Evolutionary conservation across 768 basidiomycete genomes (phyloP).

Genomic region (Collybia mongolica): DNA sequence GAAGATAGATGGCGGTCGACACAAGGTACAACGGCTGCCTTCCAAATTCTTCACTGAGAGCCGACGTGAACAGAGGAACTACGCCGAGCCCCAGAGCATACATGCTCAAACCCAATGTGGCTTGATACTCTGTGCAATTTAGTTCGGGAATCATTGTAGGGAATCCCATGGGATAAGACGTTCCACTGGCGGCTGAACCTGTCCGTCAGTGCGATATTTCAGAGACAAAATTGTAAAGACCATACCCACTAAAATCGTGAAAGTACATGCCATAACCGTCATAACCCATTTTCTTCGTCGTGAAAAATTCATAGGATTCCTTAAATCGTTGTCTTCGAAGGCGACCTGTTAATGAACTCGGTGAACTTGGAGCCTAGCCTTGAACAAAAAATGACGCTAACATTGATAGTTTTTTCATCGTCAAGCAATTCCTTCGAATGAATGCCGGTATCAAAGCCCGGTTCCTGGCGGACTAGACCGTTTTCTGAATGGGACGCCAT

Average conservation of each 20-base stretch:
- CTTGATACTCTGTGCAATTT: constrained; percentile 27
- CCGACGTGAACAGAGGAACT: constrained; percentile 53
- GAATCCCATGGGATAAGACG: constrained; percentile 42
- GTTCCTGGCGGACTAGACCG: no score
- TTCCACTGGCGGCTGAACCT: not conserved
- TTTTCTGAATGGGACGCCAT: no score
- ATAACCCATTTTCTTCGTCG: constrained; percentile 42
- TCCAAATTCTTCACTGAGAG: constrained; percentile 57
- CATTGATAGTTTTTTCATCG: no score
- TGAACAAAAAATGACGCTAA: no score
- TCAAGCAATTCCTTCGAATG: no score
- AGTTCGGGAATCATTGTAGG: constrained; percentile 41
- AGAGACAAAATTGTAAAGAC: not conserved
- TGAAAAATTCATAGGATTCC: constrained; percentile 40
- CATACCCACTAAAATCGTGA: constrained; percentile 30
- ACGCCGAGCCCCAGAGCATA: constrained; percentile 51
- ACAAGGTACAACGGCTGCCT: constrained; percentile 44
- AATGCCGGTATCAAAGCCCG: no score
- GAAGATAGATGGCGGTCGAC: constrained; percentile 34
- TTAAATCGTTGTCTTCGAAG: constrained; percentile 28
- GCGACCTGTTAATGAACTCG: constrained; percentile 26
- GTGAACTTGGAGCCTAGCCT: no score
- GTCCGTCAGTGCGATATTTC: not conserved
- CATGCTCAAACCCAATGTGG: constrained; percentile 33
- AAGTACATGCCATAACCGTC: constrained; percentile 32